Base-by-base conservation (phyloP, 2,329 filamentous ascomycete genomes). In the Periconia digitata region DNA sequence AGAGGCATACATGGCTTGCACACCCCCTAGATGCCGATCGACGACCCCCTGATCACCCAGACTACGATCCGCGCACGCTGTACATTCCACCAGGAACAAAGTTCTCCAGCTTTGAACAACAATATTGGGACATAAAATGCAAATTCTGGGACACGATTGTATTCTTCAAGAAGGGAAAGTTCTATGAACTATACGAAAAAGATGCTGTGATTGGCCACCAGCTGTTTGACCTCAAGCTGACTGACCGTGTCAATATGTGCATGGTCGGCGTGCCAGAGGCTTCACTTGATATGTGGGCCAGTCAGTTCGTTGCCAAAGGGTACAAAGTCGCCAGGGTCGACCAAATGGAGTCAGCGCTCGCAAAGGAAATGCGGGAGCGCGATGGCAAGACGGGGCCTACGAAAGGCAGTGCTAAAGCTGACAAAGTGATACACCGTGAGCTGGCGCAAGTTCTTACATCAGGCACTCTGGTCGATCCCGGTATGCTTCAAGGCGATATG, bases 101-200 rank as follows among this genome's bases (percentile, higher is more conserved):
- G 85, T 96, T 99, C 67, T 95, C 92, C 0, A 83, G 92, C 0
- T 99, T 99, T 56, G 94, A 99, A 73, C 95, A 91, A 71, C 94
- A 99, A 68, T 99, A 99, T 70, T 99, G 94, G 94, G 90, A 95
- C 64, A 97, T 99, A 72, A 99, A 99, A 75, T 89, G 92, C 71
- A 96, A 96, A 61, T 89, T 95, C 57, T 97, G 90, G 89, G 91
- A 96, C 58, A 96, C 92, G 0, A 87, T 99, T 39, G 92, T 99
- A 15, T 99, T 99, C 74, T 99, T 99, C 85, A 99, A 97, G 74
- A 99, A 99, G 78, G 94, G 94, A 64, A 99, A 99, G 64, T 99
- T 99, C 72, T 99, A 96, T 67, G 94, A 99, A 69, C 80, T 99
- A 0, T 99, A 97, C 65, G 94, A 99, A 70, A 96, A 96, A 51